Evolutionary conservation across 2,329 filamentous ascomycete species (phyloP).

Genomic region (Ceratocystiopsis minuta): DNA sequence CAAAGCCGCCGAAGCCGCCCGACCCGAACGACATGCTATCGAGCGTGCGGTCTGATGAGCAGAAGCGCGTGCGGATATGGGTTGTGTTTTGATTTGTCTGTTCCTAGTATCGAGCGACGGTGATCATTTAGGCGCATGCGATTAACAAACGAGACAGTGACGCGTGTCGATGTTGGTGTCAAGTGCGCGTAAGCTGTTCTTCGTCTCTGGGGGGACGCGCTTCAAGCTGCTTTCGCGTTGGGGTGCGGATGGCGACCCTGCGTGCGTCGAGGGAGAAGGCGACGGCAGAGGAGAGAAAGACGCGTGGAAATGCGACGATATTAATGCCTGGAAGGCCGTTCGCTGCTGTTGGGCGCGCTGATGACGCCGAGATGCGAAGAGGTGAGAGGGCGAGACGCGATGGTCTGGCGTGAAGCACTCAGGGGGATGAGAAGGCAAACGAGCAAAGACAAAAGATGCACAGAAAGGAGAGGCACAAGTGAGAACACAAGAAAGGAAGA

Average conservation of each 20-base stretch:
- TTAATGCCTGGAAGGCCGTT: background rate
- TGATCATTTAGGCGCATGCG: too few species aligned
- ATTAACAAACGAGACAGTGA: too few species aligned
- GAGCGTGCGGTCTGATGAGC: background rate
- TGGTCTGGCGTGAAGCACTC: background rate
- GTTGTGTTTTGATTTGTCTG: too few species aligned
- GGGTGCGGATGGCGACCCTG: background rate
- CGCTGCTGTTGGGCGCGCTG: too few species aligned
- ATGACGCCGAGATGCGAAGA: too few species aligned
- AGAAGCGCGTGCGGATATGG: background rate
- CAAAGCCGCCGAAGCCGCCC: slow-evolving; percentile 39
- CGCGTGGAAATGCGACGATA: too few species aligned
- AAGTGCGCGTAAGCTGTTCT: background rate
- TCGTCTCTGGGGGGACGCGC: too few species aligned
- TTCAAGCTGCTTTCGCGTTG: too few species aligned
- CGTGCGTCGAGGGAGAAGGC: background rate
- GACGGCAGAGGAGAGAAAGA: too few species aligned
- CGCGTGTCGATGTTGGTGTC: background rate
- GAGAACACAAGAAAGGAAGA: background rate
- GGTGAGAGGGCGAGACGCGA: background rate
- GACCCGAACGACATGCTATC: slow-evolving; percentile 35
- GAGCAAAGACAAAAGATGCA: background rate
- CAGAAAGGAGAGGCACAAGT: background rate
- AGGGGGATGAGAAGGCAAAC: background rate
- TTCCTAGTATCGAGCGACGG: too few species aligned